Evolutionary conservation across 148 eudicot genomes (phyloP), one percentile per base, ranked within the genome.

Genomic region (Rhododendron kiyosumense): DNA sequence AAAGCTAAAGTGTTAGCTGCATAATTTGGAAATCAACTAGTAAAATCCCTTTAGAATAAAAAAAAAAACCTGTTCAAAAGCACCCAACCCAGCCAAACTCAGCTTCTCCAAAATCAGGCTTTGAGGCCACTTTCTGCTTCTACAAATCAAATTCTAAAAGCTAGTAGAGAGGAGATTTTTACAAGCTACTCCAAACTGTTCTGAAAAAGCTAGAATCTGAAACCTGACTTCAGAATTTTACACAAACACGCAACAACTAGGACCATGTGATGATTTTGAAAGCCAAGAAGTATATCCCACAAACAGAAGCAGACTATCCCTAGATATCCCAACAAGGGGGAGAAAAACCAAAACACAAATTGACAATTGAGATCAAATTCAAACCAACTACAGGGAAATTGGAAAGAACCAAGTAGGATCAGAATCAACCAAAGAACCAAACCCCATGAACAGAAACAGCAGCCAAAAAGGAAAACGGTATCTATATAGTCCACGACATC

Each of bases 371-470:
- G 46, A 84, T 8, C 2, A 74, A 49, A 67, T 38, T 30, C 49
- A n/a, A 15, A 41, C 54, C 59, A 43, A 2, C 22, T 10, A 65
- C 5, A 45, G 3, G 41, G 6, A 28, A 65, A 74, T 49, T 9
- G 80, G 48, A 30, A 75, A 54, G 32, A 75, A 84, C 71, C 51
- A 38, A 54, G 59, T 34, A 71, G 15, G 41, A 77, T 46, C 79
- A 87, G 41, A 83, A 15, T 32, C 36, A 84, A 1, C 36, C 5
- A 32, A 43, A 69, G 52, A 69, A 20, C 32, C 30, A 86, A 65
- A 81, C 38, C 73, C 83, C 83, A 63, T 30, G 36, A 87, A 45
- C 41, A 77, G 36, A 83, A 84, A 69, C 7, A 74, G 6, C 84
- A 30, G 28, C 51, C 7, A 10, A 59, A 17, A 52, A 45, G 59